Evolutionary conservation across 2,329 filamentous ascomycete genomes (phyloP).

Genomic region (Fusarium sp.): DNA sequence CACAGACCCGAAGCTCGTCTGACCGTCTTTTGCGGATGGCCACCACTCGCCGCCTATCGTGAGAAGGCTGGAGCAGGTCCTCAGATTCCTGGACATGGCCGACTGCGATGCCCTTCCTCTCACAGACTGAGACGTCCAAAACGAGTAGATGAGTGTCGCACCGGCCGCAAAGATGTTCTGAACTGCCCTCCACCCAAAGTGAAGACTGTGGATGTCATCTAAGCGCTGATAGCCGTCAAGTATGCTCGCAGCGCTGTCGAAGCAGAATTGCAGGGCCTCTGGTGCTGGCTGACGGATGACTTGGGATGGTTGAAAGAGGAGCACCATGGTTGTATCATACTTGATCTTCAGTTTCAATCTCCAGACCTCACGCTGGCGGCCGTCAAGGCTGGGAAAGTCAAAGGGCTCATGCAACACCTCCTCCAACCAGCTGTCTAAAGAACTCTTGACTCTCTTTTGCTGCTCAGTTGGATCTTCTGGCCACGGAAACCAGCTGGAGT

Average conservation of each 20-base stretch:
- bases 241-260: constrained; percentile 40
- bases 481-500: constrained; percentile 26
- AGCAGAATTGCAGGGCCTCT: constrained; percentile 45
- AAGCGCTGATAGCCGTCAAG: constrained; percentile 46
- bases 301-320: constrained; percentile 52
- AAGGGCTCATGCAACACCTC: constrained; percentile 3
- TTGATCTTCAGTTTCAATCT: constrained; percentile 44
- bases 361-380: constrained; percentile 19
- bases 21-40: constrained; percentile 48
- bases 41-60: constrained; percentile 54
- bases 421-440: constrained; percentile 25
- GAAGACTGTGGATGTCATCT: constrained; percentile 44
- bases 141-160: constrained; percentile 51
- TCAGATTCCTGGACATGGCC: constrained; percentile 33
- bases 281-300: constrained; percentile 44
- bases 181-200: constrained; percentile 50
- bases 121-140: constrained; percentile 47
- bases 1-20: constrained; percentile 43
- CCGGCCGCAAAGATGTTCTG: constrained; percentile 52
- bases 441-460: constrained; percentile 24
- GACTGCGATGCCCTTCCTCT: constrained; percentile 35
- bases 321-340: constrained; percentile 47
- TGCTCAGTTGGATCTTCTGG: constrained; percentile 7
- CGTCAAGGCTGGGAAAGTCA: constrained; percentile 9
- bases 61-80: constrained; percentile 49